Conservation (phyloP, 352 stramenopile genomes). For the Thalassiosira livingstoniorum region DNA sequence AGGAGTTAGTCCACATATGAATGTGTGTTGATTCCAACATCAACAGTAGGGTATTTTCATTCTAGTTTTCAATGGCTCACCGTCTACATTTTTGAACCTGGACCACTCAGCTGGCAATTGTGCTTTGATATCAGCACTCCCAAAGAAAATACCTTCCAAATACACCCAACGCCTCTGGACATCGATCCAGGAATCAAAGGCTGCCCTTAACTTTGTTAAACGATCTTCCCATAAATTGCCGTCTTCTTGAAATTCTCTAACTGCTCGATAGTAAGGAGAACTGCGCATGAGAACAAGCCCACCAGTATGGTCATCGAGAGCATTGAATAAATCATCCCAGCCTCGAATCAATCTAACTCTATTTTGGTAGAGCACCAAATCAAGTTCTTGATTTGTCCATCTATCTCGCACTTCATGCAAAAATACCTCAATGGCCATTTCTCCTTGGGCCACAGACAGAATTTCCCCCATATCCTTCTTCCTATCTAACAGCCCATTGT, state of each 20-base stretch:
- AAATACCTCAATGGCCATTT: slow-evolving; percentile 99
- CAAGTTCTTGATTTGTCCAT: slow-evolving; percentile 87
- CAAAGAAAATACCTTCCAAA: slow-evolving; percentile 99
- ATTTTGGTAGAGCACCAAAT: slow-evolving; percentile 89
- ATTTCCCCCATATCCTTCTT: slow-evolving; percentile 97
- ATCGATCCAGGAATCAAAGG: slow-evolving; percentile 99
- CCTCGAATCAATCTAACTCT: slow-evolving; percentile 96
- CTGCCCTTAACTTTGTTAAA: slow-evolving; percentile 94
- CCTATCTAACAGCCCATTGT: slow-evolving; percentile 91
- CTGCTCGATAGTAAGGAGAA: slow-evolving; percentile 97
- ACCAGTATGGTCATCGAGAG: slow-evolving; percentile 99
- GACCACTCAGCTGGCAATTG: slow-evolving; percentile 97
- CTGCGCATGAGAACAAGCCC: slow-evolving; percentile 99
- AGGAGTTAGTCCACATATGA: too few relatives aligned
- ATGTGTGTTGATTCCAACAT: too few relatives aligned
- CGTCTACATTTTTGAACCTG: slow-evolving; percentile 98
- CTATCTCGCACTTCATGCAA: slow-evolving; percentile 91
- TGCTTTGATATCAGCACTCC: slow-evolving; percentile 97
- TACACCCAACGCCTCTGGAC: slow-evolving; percentile 99
- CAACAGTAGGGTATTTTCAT: too few relatives aligned
- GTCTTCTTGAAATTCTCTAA: slow-evolving; percentile 96
- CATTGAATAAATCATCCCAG: slow-evolving; percentile 99
- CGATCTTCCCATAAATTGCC: slow-evolving; percentile 97
- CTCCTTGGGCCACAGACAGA: slow-evolving; percentile 97
- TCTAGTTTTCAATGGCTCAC: too few relatives aligned